Conservation (phyloP, 805 yeast species). For the Monosporozyma aerobia region DNA sequence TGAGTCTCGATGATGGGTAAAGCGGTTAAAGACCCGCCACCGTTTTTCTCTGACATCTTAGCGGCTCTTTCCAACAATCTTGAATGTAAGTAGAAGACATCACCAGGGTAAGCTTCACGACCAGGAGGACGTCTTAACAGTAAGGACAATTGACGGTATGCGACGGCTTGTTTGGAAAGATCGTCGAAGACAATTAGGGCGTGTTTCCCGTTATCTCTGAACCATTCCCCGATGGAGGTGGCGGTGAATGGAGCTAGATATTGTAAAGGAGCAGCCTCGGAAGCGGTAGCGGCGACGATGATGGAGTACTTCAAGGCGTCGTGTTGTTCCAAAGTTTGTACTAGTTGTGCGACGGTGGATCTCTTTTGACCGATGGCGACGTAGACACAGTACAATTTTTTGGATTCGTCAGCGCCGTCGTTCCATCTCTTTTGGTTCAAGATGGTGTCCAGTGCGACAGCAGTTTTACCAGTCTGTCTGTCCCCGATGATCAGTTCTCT, state of each 20-base stretch:
- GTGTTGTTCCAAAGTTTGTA: constrained; percentile 95
- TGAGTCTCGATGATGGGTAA: constrained; percentile 95
- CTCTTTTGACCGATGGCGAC: constrained; percentile 99
- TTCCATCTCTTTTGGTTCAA: constrained; percentile 99
- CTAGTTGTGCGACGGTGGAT: constrained; percentile 99
- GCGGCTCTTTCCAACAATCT: constrained; percentile 96
- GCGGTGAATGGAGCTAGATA: constrained; percentile 99
- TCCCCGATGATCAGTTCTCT: constrained; percentile 99
- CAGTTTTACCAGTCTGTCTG: constrained; percentile 99
- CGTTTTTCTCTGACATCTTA: constrained; percentile 81
- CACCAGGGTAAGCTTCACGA: constrained; percentile 96
- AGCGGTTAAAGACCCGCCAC: constrained; percentile 93
- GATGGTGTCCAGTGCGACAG: constrained; percentile 96
- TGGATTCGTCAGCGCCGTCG: constrained; percentile 86
- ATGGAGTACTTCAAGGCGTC: constrained; percentile 97
- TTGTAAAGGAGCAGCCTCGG: constrained; percentile 99
- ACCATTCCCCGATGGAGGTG: constrained; percentile 99
- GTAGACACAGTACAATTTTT: constrained; percentile 99
- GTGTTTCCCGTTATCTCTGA: constrained; percentile 99
- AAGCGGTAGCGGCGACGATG: constrained; percentile 99
- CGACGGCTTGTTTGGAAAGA: constrained; percentile 98
- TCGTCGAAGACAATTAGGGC: constrained; percentile 96
- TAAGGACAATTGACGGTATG: constrained; percentile 98
- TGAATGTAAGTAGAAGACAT: constrained; percentile 91
- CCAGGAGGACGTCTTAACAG: constrained; percentile 96